phyloP scores from a whole-genome alignment of 495 filamentous ascomycete genomes.

The Penicillium bialowiezense region DNA sequence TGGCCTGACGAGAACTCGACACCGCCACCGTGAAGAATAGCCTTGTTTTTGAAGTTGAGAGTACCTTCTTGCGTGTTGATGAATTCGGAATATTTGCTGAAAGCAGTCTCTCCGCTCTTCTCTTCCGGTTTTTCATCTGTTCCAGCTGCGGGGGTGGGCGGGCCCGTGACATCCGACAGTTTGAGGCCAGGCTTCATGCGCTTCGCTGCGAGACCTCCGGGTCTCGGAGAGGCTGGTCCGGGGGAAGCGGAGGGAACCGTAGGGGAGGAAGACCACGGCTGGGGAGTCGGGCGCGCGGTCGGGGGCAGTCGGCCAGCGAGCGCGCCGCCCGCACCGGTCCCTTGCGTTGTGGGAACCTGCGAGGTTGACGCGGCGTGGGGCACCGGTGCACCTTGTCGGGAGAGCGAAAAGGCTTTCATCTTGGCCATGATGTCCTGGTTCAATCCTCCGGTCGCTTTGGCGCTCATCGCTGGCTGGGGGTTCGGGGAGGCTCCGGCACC shows the following conservation, averaged over 20 bases:
- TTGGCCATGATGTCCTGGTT: slow-evolving; percentile 80
- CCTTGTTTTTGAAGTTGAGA: slow-evolving; percentile 90
- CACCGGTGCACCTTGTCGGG: slow-evolving; percentile 53
- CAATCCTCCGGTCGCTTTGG: slow-evolving; percentile 52
- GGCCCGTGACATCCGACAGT: slow-evolving; percentile 47
- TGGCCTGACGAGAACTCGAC: slow-evolving; percentile 89
- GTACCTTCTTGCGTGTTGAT: slow-evolving; percentile 90
- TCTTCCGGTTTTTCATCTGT: slow-evolving; percentile 15
- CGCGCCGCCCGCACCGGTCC: slow-evolving; percentile 26
- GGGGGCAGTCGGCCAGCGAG: slow-evolving; percentile 40
- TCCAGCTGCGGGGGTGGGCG: slow-evolving; percentile 23
- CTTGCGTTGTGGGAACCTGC: slow-evolving; percentile 29
- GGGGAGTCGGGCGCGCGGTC: slow-evolving; percentile 34
- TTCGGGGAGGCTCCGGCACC: slow-evolving; percentile 41
- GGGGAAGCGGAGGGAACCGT: slow-evolving; percentile 28
- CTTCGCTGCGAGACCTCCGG: slow-evolving; percentile 51
- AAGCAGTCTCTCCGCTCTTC: slow-evolving; percentile 54
- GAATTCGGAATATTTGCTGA: slow-evolving; percentile 89
- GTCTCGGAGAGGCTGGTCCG: slow-evolving; percentile 36
- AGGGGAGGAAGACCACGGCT: slow-evolving; percentile 54
- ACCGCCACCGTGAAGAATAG: slow-evolving; percentile 79
- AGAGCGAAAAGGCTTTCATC: slow-evolving; percentile 73
- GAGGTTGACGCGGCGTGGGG: slow-evolving; percentile 35
- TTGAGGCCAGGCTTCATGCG: slow-evolving; percentile 51
- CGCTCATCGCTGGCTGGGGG: slow-evolving; percentile 53